These are phyloP conservation scores for Acanthamoeba lugdunensis DNA, from an alignment of 208 protist genomes.

Conservation along the genomic window DNA sequence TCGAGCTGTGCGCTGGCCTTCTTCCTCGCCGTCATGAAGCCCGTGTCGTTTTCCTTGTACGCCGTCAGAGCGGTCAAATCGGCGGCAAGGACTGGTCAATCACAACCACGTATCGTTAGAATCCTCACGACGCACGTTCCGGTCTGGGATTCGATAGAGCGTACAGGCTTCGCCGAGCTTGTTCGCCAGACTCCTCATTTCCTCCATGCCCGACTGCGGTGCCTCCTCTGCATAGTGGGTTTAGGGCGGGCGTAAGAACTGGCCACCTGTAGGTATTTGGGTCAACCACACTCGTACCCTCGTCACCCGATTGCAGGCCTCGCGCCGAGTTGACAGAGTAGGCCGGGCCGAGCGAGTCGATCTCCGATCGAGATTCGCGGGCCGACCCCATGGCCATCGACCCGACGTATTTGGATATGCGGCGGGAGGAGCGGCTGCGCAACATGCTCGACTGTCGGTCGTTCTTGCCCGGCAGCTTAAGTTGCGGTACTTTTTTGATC, in stretches of 20 bases:
- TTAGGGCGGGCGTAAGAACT: not conserved
- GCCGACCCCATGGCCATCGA: slow-evolving; percentile 25
- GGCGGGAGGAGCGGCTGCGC: slow-evolving; percentile 40
- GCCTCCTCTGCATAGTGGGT: not conserved
- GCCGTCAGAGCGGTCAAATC: slow-evolving; percentile 42
- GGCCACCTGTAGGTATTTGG: not conserved
- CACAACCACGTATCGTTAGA: no score
- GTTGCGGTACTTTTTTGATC: not conserved
- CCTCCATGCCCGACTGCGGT: slow-evolving; percentile 2
- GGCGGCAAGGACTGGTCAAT: not conserved
- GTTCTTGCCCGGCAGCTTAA: slow-evolving; percentile 1
- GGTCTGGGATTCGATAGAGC: not conserved
- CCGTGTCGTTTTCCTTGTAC: slow-evolving; percentile 52
- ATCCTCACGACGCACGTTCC: not conserved
- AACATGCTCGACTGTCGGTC: slow-evolving; percentile 19
- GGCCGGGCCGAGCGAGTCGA: slow-evolving; percentile 15
- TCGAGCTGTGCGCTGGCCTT: not conserved
- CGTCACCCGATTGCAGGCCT: not conserved
- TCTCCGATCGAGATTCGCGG: not conserved
- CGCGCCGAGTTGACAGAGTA: slow-evolving; percentile 8
- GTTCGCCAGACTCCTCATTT: slow-evolving; percentile 23
- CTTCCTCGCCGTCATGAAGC: not conserved
- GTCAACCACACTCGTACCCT: not conserved
- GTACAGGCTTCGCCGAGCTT: slow-evolving; percentile 41
- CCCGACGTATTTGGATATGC: slow-evolving; percentile 23